phyloP scores from a whole-genome alignment of 2,329 filamentous ascomycete species.

The Stachybotrys chlorohalonatus region DNA sequence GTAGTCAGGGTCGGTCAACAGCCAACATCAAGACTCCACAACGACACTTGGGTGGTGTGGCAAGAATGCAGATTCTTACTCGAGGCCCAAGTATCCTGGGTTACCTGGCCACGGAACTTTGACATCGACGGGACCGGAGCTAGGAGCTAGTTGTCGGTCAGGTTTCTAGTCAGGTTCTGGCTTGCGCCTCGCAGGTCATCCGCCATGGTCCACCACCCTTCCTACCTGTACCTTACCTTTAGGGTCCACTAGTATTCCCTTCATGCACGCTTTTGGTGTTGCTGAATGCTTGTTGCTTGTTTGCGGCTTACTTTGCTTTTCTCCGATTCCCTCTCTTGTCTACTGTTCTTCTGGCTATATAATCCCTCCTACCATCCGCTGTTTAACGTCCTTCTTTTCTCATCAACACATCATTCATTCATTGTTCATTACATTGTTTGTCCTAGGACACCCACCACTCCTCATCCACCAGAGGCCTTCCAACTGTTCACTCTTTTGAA shows the following conservation, averaged over 20 bases:
- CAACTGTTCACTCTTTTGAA: not conserved
- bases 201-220: constrained; percentile 2
- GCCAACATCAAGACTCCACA: too few relatives aligned
- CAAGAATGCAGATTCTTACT: not conserved
- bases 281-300: not conserved
- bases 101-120: too few relatives aligned
- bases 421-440: constrained; percentile 13
- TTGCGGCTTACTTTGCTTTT: not conserved
- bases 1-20: too few relatives aligned
- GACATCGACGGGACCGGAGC: too few relatives aligned
- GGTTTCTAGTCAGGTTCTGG: not conserved
- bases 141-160: not conserved
- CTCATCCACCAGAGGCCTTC: not conserved
- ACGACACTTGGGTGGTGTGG: too few relatives aligned
- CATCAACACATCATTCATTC: constrained; percentile 7
- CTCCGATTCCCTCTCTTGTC: not conserved
- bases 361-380: constrained; percentile 3
- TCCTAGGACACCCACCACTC: constrained; percentile 21
- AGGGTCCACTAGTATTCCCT: not conserved
- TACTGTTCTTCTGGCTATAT: not conserved
- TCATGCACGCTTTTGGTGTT: not conserved
- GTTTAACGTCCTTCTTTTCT: constrained; percentile 7
- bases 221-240: constrained; percentile 2
- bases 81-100: not conserved
- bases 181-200: not conserved